phyloP scores from a whole-genome alignment of 495 filamentous ascomycete species.

The Xylaria venustula region DNA sequence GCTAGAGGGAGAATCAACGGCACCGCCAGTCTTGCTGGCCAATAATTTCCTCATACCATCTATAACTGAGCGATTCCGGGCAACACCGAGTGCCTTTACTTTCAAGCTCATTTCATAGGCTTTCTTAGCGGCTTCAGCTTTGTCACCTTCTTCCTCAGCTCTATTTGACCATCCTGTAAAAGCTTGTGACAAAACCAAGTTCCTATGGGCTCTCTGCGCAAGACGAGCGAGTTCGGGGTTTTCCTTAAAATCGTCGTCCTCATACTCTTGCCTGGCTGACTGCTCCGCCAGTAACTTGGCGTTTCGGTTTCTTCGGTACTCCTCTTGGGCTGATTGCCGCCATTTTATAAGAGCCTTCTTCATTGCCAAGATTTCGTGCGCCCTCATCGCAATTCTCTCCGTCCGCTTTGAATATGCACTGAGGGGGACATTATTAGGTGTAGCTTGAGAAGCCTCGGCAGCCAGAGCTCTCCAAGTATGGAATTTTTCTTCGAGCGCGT shows the following conservation, averaged over 20 bases:
- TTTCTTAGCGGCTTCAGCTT: constrained; percentile 28
- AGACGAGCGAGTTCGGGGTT: constrained; percentile 41
- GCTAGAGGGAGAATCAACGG: neutral
- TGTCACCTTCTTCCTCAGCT: constrained; percentile 56
- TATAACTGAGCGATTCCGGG: constrained; percentile 3
- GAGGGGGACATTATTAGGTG: constrained; percentile 17
- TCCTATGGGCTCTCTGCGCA: constrained; percentile 59
- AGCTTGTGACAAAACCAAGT: constrained; percentile 67
- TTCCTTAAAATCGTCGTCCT: constrained; percentile 12
- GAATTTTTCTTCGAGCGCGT: constrained; percentile 20
- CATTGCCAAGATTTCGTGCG: constrained; percentile 20
- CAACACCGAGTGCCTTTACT: constrained; percentile 21
- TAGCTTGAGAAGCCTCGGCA: constrained; percentile 13
- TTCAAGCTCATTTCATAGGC: constrained; percentile 29
- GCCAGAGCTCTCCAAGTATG: constrained; percentile 23
- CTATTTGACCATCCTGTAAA: constrained; percentile 72
- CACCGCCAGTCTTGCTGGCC: neutral
- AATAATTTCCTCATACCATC: constrained; percentile 2
- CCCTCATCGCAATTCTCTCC: constrained; percentile 24
- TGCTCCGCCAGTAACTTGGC: constrained; percentile 63
- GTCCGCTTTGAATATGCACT: constrained; percentile 30
- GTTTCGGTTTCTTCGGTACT: constrained; percentile 28
- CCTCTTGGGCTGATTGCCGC: constrained; percentile 19
- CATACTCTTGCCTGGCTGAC: constrained; percentile 30
- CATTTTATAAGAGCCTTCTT: constrained; percentile 21